Evolutionary conservation across 495 filamentous ascomycete genomes (phyloP).

Genomic region (Aspergillus funiculosus): DNA sequence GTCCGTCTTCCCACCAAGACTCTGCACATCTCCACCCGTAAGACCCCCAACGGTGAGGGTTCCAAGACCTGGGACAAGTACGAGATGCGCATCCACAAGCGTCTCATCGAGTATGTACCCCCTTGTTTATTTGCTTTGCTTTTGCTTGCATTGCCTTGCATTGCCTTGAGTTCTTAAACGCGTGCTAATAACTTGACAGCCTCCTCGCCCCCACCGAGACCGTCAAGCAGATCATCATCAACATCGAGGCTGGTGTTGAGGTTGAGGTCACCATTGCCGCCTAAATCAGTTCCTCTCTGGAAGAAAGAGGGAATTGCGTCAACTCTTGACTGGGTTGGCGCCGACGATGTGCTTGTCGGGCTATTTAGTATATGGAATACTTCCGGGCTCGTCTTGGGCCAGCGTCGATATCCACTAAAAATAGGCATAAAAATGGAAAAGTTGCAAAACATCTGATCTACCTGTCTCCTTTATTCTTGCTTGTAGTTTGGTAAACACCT

Average conservation of each 20-base stretch:
- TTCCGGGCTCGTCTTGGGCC: slow-evolving; percentile 16
- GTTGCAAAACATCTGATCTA: slow-evolving; percentile 25
- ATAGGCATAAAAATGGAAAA: slow-evolving; percentile 37
- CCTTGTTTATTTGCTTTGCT: too few species aligned
- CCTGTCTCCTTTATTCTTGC: slow-evolving; percentile 9
- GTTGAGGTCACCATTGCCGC: slow-evolving; percentile 99
- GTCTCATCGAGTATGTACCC: slow-evolving; percentile 76
- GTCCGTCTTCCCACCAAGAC: slow-evolving; percentile 98
- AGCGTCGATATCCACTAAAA: slow-evolving; percentile 33
- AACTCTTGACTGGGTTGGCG: slow-evolving; percentile 18
- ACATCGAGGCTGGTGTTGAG: slow-evolving; percentile 99
- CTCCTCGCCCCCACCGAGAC: slow-evolving; percentile 97
- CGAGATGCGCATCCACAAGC: slow-evolving; percentile 99
- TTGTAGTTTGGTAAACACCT: slow-evolving; percentile 1
- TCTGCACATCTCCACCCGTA: slow-evolving; percentile 90
- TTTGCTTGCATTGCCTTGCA: too few species aligned
- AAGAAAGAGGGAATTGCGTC: slow-evolving; percentile 13
- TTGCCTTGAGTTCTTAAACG: too few species aligned
- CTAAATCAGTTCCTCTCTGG: slow-evolving; percentile 47
- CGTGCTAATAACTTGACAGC: slow-evolving; percentile 40
- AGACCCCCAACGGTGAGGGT: slow-evolving; percentile 98
- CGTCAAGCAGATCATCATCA: slow-evolving; percentile 99
- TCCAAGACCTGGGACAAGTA: slow-evolving; percentile 99
- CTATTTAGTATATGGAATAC: slow-evolving; percentile 16
- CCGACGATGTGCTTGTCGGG: slow-evolving; percentile 16